These are phyloP conservation scores for Favolaschia claudopus DNA, from an alignment of 768 basidiomycete species.

Conservation along the genomic window DNA sequence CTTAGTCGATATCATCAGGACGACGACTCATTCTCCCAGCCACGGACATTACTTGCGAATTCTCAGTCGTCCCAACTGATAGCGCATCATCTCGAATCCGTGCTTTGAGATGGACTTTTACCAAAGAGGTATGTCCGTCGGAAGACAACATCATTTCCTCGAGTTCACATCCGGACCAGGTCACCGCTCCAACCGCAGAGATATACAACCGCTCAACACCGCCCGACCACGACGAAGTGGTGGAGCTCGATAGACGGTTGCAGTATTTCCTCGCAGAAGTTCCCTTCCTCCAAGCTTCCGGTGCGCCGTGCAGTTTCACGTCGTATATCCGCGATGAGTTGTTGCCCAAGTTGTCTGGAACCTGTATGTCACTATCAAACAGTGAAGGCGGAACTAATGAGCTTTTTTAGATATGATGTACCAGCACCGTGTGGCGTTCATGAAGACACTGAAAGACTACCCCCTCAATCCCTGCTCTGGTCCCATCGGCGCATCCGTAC, in stretches of 20 bases:
- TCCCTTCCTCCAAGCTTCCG: neutral
- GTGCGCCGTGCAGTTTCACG: neutral
- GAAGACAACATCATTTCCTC: neutral
- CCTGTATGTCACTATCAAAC: neutral
- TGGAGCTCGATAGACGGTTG: neutral
- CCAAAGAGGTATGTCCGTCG: neutral
- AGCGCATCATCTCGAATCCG: neutral
- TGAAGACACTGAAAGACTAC: neutral
- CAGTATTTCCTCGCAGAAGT: neutral
- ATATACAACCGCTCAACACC: neutral
- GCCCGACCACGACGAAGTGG: neutral
- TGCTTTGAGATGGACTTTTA: neutral
- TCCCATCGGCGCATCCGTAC: neutral
- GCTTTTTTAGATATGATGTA: neutral
- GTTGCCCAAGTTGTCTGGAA: neutral
- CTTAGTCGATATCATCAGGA: neutral
- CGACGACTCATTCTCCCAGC: neutral
- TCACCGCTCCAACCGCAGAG: neutral
- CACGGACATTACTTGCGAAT: neutral
- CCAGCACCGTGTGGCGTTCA: neutral
- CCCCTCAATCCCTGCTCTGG: neutral
- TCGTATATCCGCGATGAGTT: neutral
- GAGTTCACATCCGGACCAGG: neutral
- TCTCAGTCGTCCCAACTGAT: neutral
- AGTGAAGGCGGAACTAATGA: neutral